These are phyloP conservation scores for Trichoderma afroharzianum DNA, from an alignment of 2,329 filamentous ascomycete genomes.

Conservation along the genomic window DNA sequence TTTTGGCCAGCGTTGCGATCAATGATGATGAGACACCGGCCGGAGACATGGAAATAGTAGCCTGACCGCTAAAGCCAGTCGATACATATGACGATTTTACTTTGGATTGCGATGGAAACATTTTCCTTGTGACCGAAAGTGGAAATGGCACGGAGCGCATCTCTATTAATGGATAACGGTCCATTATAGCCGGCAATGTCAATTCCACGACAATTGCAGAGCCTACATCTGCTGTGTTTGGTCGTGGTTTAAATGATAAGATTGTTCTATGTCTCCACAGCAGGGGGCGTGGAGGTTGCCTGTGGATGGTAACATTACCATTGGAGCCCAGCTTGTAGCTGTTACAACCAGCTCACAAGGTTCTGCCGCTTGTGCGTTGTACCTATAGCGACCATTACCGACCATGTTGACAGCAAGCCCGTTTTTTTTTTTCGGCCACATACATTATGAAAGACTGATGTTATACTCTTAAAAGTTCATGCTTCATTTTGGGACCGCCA, in stretches of 20 bases:
- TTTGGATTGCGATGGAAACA: neutral
- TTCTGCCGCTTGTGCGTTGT: neutral
- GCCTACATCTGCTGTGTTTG: neutral
- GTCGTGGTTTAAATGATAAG: neutral
- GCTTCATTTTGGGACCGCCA: no score
- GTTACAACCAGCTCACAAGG: neutral
- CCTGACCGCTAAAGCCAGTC: neutral
- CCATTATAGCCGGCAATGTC: neutral
- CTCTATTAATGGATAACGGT: neutral
- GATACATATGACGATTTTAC: neutral
- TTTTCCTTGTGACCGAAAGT: neutral
- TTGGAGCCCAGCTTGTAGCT: neutral
- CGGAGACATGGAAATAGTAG: neutral
- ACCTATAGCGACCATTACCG: neutral
- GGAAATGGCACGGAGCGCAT: neutral
- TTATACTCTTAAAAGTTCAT: no score
- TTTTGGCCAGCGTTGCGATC: neutral
- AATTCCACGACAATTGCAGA: neutral
- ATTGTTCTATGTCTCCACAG: neutral
- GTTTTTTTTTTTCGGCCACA: neutral
- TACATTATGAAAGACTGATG: neutral
- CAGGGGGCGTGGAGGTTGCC: neutral
- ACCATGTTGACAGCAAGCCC: neutral
- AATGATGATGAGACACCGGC: neutral
- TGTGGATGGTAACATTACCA: neutral